Base-by-base conservation (phyloP, 768 basidiomycete species). In the Tulasnella sp. region DNA sequence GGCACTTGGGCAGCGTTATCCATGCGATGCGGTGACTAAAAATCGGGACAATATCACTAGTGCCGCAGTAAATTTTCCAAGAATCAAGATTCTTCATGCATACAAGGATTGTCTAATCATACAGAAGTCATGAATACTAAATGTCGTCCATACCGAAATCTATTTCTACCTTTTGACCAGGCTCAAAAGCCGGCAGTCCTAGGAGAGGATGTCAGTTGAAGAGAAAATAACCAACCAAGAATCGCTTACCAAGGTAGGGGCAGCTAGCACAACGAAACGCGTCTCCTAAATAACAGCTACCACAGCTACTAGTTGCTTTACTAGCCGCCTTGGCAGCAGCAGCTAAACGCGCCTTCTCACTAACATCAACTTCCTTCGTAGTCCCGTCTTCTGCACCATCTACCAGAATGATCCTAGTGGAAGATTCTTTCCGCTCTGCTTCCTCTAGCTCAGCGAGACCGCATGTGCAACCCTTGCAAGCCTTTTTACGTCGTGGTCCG, bases 131-230 rank as follows among this genome's bases (percentile, higher is more conserved):
- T 13, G 3, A 34, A 44, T 25, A 35, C 69, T 66, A 93, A 55
- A 91, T 76, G 65, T 95, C 90, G 64, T 92, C 90, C 80, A 85
- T 86, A 45, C 74, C 77, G 55, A 91, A 74, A 61, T 83, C 77
- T 54, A 92, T 86, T 71, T 89, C 82, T 24, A 99, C 90, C 70
- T 96, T 93, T 70, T 98, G 90, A 50, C 95, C 95, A 2, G 95
- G 93, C 65, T 93, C 86, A 72, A 99, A 98, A 10, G 93, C 89
- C 40, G 95, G 95, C 25, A 98, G 75, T 58, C 95, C 93, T 96
- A 59, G n/a, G 37, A 27, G 10, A n/a, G 34, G 32, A 55, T 57
- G 47, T 57, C 48, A 58, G 49, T 35, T 16, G 42, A 54, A 20
- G 56, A 54, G 33, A 40, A 40, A 5, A 40, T 54, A 25, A 53